Conservation (phyloP, 495 filamentous ascomycete species). For the Penicillium argentinense region DNA sequence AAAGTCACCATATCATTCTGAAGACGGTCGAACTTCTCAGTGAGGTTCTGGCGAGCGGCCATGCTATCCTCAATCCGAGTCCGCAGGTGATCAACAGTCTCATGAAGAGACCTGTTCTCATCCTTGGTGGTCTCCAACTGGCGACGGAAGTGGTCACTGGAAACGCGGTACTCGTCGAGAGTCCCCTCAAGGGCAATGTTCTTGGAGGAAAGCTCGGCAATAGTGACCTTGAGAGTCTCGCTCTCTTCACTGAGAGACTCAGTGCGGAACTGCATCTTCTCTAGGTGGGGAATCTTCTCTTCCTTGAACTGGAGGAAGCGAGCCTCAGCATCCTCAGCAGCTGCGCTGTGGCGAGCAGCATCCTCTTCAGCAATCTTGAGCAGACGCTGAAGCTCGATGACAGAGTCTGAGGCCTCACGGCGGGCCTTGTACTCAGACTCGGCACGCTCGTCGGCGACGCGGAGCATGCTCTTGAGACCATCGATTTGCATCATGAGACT, state of each 20-base stretch:
- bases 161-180: slow-evolving; percentile 61
- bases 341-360: slow-evolving; percentile 63
- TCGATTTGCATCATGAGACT: slow-evolving; percentile 54
- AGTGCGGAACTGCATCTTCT: slow-evolving; percentile 56
- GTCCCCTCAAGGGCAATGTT: slow-evolving; percentile 58
- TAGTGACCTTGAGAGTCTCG: slow-evolving; percentile 61
- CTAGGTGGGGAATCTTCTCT: slow-evolving; percentile 51
- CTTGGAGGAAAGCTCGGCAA: slow-evolving; percentile 60
- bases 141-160: slow-evolving; percentile 53
- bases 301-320: slow-evolving; percentile 53
- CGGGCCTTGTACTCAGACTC: slow-evolving; percentile 64
- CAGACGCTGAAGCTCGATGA: slow-evolving; percentile 67
- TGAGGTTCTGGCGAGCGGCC: slow-evolving; percentile 72
- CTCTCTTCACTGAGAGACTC: slow-evolving; percentile 63
- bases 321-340: slow-evolving; percentile 63
- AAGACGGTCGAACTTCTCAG: slow-evolving; percentile 74
- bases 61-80: slow-evolving; percentile 83
- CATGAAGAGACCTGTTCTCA: slow-evolving; percentile 60
- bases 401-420: slow-evolving; percentile 68
- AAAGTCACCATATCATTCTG: slow-evolving; percentile 81
- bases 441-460: slow-evolving; percentile 48
- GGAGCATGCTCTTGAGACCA: slow-evolving; percentile 54
- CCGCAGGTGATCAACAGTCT: slow-evolving; percentile 65
- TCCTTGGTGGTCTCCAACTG: slow-evolving; percentile 53
- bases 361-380: slow-evolving; percentile 75